Conservation (phyloP, 2,329 filamentous ascomycete species). For the Cordyceps javanica region DNA sequence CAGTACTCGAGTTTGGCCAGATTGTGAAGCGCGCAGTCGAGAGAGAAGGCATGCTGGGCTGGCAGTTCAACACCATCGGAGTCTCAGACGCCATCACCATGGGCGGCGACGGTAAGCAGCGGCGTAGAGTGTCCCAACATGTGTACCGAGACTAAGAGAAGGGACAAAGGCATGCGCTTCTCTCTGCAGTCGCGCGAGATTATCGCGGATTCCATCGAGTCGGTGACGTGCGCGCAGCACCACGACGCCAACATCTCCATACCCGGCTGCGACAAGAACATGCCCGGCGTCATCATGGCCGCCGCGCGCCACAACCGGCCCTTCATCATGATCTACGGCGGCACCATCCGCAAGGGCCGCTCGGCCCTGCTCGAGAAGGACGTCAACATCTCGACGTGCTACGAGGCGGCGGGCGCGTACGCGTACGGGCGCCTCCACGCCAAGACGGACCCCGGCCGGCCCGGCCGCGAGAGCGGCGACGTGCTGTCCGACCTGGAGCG, state of each 20-base stretch:
- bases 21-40: slow-evolving; percentile 77
- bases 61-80: slow-evolving; percentile 91
- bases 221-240: slow-evolving; percentile 83
- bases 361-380: slow-evolving; percentile 67
- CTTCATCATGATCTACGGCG: slow-evolving; percentile 92
- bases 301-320: slow-evolving; percentile 88
- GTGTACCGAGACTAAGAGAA: neutral
- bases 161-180: slow-evolving; percentile 73
- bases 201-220: slow-evolving; percentile 92
- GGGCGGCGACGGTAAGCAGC: slow-evolving; percentile 70
- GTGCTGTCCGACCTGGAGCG: slow-evolving; percentile 78
- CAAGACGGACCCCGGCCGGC: slow-evolving; percentile 53
- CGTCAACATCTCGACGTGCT: slow-evolving; percentile 85
- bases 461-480: slow-evolving; percentile 64
- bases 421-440: slow-evolving; percentile 72
- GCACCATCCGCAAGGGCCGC: slow-evolving; percentile 83
- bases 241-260: slow-evolving; percentile 93
- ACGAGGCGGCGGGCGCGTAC: slow-evolving; percentile 80
- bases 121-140: neutral
- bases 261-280: slow-evolving; percentile 95
- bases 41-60: slow-evolving; percentile 81
- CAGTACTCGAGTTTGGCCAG: slow-evolving; percentile 79
- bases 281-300: slow-evolving; percentile 89
- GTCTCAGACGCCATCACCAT: slow-evolving; percentile 91
- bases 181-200: slow-evolving; percentile 86